A percentile compares a stretch with the other conserved stretches of the same genome.
Evolutionary conservation across 768 basidiomycete genomes (phyloP).

Genomic region (Boletus subcaerulescens): DNA sequence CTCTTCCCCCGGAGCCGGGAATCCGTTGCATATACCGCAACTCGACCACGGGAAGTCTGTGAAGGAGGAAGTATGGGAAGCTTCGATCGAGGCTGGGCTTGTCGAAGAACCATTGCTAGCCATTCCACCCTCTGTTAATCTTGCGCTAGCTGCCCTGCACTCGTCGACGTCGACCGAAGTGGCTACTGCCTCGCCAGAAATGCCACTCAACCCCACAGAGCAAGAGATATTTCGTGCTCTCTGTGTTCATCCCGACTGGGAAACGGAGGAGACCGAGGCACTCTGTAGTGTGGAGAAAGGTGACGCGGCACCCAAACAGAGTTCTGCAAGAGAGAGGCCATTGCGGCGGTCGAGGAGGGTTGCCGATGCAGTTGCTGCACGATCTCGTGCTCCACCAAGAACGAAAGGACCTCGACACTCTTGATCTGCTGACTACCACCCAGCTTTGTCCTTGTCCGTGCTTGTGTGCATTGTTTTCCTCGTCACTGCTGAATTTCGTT

Average conservation of each 20-base stretch:
- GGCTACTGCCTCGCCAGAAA: slow-evolving; percentile 16
- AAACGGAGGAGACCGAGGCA: slow-evolving; percentile 32
- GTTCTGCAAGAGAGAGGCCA: slow-evolving; percentile 9
- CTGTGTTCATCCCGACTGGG: slow-evolving; percentile 58
- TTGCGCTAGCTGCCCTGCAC: slow-evolving; percentile 29
- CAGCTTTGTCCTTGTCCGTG: neutral
- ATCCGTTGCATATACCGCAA: slow-evolving; percentile 1
- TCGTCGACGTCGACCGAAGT: slow-evolving; percentile 15
- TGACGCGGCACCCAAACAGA: neutral
- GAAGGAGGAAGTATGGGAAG: slow-evolving; percentile 21
- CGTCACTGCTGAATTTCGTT: slow-evolving; percentile 10
- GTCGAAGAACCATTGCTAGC: slow-evolving; percentile 23
- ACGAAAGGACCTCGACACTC: slow-evolving; percentile 26
- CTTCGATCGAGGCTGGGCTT: slow-evolving; percentile 14
- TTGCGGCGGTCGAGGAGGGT: slow-evolving; percentile 61
- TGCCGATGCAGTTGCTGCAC: slow-evolving; percentile 53
- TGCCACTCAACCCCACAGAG: slow-evolving; percentile 65
- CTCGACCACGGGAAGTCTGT: neutral
- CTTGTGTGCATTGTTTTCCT: slow-evolving; percentile 1
- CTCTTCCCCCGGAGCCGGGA: neutral
- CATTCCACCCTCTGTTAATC: slow-evolving; percentile 29
- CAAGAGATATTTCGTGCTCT: slow-evolving; percentile 68
- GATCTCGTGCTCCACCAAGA: slow-evolving; percentile 39
- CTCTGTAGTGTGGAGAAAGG: slow-evolving; percentile 13
- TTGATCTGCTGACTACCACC: slow-evolving; percentile 10